Conservation (phyloP, 2,329 filamentous ascomycete genomes). For the Alternaria infectoria region DNA sequence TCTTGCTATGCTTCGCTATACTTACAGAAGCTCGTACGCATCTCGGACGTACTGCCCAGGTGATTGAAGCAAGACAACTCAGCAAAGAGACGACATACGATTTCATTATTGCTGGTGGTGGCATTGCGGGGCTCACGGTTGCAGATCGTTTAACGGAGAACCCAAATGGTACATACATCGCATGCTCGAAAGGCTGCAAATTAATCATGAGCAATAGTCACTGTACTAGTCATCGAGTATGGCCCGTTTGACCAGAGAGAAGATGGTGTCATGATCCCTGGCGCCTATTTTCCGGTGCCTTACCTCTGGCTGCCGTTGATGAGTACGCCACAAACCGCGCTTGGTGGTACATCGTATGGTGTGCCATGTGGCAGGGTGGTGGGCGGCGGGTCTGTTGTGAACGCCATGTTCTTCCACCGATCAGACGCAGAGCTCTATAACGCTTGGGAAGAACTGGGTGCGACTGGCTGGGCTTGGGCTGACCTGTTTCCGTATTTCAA, state of each 20-base stretch:
- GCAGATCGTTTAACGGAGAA: slow-evolving; percentile 35
- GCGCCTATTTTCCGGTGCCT: slow-evolving; percentile 25
- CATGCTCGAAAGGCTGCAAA: neutral
- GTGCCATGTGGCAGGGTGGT: slow-evolving; percentile 35
- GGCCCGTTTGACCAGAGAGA: slow-evolving; percentile 33
- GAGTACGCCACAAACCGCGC: slow-evolving; percentile 23
- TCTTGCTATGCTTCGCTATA: neutral
- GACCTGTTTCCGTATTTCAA: slow-evolving; percentile 49
- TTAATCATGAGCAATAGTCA: slow-evolving; percentile 9
- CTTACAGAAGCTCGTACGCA: neutral
- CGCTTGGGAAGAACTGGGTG: slow-evolving; percentile 63
- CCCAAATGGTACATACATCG: slow-evolving; percentile 14
- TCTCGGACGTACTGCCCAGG: slow-evolving; percentile 11
- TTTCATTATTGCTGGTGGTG: slow-evolving; percentile 36
- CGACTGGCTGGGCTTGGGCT: slow-evolving; percentile 64
- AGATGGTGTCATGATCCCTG: slow-evolving; percentile 29
- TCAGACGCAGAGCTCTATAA: slow-evolving; percentile 48
- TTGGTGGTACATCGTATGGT: slow-evolving; percentile 21
- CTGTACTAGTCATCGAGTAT: slow-evolving; percentile 38
- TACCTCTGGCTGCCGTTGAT: slow-evolving; percentile 31
- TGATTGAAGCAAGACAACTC: slow-evolving; percentile 8
- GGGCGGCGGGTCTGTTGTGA: slow-evolving; percentile 44
- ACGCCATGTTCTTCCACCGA: slow-evolving; percentile 46
- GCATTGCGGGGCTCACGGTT: slow-evolving; percentile 32
- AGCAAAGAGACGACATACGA: slow-evolving; percentile 24